These are phyloP conservation scores for Poteriospumella lacustris DNA, from an alignment of 108 stramenopile genomes.

Conservation along the genomic window DNA sequence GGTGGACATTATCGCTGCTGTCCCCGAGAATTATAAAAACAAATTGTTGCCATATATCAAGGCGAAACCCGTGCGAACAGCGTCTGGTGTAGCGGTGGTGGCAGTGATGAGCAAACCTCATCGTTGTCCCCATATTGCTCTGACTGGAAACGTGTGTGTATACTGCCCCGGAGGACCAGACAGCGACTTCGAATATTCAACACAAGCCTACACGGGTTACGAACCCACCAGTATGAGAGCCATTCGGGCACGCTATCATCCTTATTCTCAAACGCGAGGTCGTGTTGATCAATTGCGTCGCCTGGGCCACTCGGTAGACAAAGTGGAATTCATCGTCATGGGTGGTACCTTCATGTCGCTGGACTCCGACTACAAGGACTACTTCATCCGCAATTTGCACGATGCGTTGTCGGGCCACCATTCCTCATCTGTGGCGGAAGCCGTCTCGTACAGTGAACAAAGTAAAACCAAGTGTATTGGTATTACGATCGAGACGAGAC, in stretches of 20 bases:
- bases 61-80: conserved; percentile 86
- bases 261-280: conserved; percentile 77
- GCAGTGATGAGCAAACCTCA: conserved; percentile 94
- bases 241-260: conserved; percentile 88
- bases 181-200: conserved; percentile 88
- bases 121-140: conserved; percentile 88
- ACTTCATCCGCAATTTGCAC: conserved; percentile 84
- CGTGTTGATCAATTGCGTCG: conserved; percentile 72
- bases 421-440: conserved; percentile 71
- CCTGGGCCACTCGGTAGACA: conserved; percentile 54
- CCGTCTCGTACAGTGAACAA: conserved; percentile 78
- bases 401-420: conserved; percentile 82
- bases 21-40: conserved; percentile 68
- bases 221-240: conserved; percentile 90
- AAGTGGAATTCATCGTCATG: conserved; percentile 48
- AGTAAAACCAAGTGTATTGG: conserved; percentile 30
- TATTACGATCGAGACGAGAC: conserved; percentile 28
- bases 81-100: conserved; percentile 83
- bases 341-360: conserved; percentile 66
- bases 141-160: conserved; percentile 87
- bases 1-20: conserved; percentile 77
- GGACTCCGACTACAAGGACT: conserved; percentile 81
- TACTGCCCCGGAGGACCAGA: conserved; percentile 95
- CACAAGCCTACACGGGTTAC: conserved; percentile 92
- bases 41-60: conserved; percentile 74